A percentile compares a stretch with the other conserved stretches of the same genome.
phyloP scores from a whole-genome alignment of 1,284 basidiomycete genomes.

The Caloboletus firmus region DNA sequence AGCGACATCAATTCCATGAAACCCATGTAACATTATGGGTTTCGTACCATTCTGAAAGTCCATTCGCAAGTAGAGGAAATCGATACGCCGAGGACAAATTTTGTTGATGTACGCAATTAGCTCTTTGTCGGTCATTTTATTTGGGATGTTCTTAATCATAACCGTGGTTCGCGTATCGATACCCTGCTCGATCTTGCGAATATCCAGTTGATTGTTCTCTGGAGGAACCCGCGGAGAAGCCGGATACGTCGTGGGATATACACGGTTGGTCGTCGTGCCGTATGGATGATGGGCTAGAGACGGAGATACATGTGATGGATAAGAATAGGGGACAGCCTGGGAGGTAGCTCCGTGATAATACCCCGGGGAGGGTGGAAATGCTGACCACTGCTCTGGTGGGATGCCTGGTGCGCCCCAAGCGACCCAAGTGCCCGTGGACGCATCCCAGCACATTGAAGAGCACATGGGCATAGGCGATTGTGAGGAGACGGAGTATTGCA shows the following conservation, averaged over 20 bases:
- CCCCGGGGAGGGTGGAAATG: conserved; percentile 27
- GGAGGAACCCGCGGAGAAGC: conserved; percentile 35
- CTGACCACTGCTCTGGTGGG: conserved; percentile 32
- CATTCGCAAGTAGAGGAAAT: conserved; percentile 84
- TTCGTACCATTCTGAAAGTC: conserved; percentile 73
- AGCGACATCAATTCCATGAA: conserved; percentile 15
- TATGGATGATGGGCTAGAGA: conserved; percentile 27
- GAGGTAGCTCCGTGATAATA: conserved; percentile 32
- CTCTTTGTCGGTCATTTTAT: conserved; percentile 82
- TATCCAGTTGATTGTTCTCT: conserved; percentile 68
- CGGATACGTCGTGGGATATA: conserved; percentile 29
- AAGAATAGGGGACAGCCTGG: conserved; percentile 28
- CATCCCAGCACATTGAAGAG: conserved; percentile 33
- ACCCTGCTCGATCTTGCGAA: conserved; percentile 70
- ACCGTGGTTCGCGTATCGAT: conserved; percentile 80
- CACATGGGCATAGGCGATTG: conserved; percentile 34
- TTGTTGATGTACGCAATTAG: conserved; percentile 66
- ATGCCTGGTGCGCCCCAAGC: conserved; percentile 31
- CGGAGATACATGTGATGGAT: conserved; percentile 29
- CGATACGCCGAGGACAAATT: conserved; percentile 68
- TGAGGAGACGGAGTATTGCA: conserved; percentile 33
- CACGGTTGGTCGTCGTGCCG: conserved; percentile 15
- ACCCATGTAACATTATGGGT: conserved; percentile 14
- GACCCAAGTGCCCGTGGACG: conserved; percentile 31
- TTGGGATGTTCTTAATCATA: conserved; percentile 88